phyloP scores from a whole-genome alignment of 2,329 filamentous ascomycete genomes.

The Pseudodiploospora longispora region DNA sequence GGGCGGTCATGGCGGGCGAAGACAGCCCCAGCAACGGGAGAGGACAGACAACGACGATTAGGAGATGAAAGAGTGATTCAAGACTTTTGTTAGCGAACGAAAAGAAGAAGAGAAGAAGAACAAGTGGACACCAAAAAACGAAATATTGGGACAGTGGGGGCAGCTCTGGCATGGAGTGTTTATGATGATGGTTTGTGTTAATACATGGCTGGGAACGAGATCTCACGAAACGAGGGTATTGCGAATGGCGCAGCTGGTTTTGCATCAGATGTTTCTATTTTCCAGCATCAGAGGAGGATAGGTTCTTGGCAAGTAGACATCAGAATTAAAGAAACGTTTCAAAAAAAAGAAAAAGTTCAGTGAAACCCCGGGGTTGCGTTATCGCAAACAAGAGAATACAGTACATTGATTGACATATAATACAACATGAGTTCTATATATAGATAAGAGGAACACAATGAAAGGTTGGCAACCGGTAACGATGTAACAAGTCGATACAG shows the following conservation, averaged over 20 bases:
- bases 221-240: conserved; percentile 21
- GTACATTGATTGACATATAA: background rate
- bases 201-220: conserved; percentile 22
- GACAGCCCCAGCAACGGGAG: conserved; percentile 31
- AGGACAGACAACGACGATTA: conserved; percentile 51
- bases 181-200: conserved; percentile 21
- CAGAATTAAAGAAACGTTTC: background rate
- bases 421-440: background rate
- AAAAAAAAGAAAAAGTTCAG: background rate
- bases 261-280: conserved; percentile 23
- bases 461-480: background rate
- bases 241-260: conserved; percentile 30
- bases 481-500: background rate
- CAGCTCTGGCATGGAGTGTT: conserved; percentile 10
- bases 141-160: conserved; percentile 12
- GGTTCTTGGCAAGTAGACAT: conserved; percentile 7
- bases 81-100: background rate
- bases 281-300: conserved; percentile 5
- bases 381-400: background rate
- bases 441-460: background rate
- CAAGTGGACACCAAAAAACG: background rate
- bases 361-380: background rate
- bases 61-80: conserved; percentile 12
- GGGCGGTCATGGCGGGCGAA: conserved; percentile 23
- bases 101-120: conserved; percentile 11